Percentiles rank a stretch among this genome's conserved stretches.
phyloP scores from a whole-genome alignment of 2,329 filamentous ascomycete genomes.

The Ophiostoma ulmi region DNA sequence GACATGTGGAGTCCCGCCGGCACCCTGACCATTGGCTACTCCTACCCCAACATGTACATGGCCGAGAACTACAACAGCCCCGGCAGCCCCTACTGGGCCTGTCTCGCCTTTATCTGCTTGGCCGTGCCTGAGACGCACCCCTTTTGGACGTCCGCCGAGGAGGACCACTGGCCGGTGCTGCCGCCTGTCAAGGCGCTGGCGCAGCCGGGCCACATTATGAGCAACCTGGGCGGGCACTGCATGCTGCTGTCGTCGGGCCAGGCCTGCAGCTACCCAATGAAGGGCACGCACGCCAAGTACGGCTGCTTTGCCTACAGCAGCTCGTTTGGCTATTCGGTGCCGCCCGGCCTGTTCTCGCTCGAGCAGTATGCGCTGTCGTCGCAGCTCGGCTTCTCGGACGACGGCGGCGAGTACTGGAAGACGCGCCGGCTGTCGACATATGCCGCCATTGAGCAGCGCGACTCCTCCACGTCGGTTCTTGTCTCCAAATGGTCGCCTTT shows the following conservation, averaged over 20 bases:
- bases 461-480: neutral
- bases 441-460: neutral
- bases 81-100: slow-evolving; percentile 70
- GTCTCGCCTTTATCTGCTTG: slow-evolving; percentile 69
- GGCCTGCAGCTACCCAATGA: slow-evolving; percentile 76
- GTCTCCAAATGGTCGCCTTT: slow-evolving; percentile 60
- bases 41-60: slow-evolving; percentile 74
- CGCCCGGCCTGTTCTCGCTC: slow-evolving; percentile 67
- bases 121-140: slow-evolving; percentile 64
- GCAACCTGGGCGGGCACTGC: slow-evolving; percentile 66
- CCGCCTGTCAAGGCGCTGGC: slow-evolving; percentile 55
- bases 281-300: slow-evolving; percentile 76
- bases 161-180: slow-evolving; percentile 52
- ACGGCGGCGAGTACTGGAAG: slow-evolving; percentile 74
- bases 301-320: slow-evolving; percentile 73
- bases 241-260: slow-evolving; percentile 73
- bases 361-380: slow-evolving; percentile 73
- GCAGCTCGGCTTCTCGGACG: slow-evolving; percentile 70
- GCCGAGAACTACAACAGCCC: slow-evolving; percentile 82
- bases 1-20: slow-evolving; percentile 72
- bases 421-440: slow-evolving; percentile 59
- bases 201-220: slow-evolving; percentile 69
- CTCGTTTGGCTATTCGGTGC: slow-evolving; percentile 71
- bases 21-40: slow-evolving; percentile 70
- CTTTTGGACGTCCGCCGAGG: slow-evolving; percentile 68